Percentiles rank a stretch among this genome's conserved stretches.
These are phyloP conservation scores for Flammula alnicola DNA, from an alignment of 1,284 basidiomycete species.

Conservation along the genomic window DNA sequence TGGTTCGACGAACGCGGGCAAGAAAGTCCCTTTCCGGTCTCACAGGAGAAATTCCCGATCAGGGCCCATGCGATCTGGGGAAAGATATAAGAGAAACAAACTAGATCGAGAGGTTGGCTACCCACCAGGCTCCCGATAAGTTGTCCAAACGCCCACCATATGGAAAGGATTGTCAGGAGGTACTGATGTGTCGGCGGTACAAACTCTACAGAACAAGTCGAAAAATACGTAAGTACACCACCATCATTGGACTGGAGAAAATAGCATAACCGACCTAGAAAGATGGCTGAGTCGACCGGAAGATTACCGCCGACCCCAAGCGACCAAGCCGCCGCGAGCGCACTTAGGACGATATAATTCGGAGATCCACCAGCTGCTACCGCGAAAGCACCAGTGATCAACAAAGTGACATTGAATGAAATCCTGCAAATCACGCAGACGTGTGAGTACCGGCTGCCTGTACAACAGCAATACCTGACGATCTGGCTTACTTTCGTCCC, in stretches of 20 bases:
- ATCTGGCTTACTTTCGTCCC: slow-evolving; percentile 52
- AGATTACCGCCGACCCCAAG: slow-evolving; percentile 71
- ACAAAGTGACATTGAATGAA: slow-evolving; percentile 77
- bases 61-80: slow-evolving; percentile 67
- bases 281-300: slow-evolving; percentile 81
- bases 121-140: slow-evolving; percentile 65
- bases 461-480: no score
- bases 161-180: slow-evolving; percentile 67
- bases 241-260: background rate
- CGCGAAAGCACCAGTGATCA: slow-evolving; percentile 74
- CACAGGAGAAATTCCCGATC: slow-evolving; percentile 65
- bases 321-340: slow-evolving; percentile 60
- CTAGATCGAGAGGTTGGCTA: slow-evolving; percentile 28
- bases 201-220: slow-evolving; percentile 48
- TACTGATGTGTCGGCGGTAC: slow-evolving; percentile 71
- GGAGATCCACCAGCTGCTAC: slow-evolving; percentile 62
- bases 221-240: background rate
- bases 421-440: slow-evolving; percentile 43
- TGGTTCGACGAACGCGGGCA: slow-evolving; percentile 44
- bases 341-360: slow-evolving; percentile 54
- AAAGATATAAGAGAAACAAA: slow-evolving; percentile 3
- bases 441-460: no score
- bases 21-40: slow-evolving; percentile 43
- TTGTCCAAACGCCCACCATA: slow-evolving; percentile 76
- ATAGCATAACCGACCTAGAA: slow-evolving; percentile 67